phyloP scores from a whole-genome alignment of 805 yeast species.

The Candida arabinofermentans region DNA sequence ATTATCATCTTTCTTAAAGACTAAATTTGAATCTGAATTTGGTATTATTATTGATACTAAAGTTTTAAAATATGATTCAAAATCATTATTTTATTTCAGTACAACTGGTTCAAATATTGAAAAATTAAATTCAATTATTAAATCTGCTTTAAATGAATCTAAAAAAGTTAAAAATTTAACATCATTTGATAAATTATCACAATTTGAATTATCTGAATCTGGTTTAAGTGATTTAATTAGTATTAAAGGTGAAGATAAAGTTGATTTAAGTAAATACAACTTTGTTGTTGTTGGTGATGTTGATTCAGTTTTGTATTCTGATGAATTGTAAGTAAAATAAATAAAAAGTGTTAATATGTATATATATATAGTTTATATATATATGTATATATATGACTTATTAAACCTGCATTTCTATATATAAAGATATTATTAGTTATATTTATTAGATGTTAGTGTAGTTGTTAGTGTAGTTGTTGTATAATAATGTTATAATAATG shows the following conservation, averaged over 20 bases:
- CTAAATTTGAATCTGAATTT: slow-evolving; percentile 45
- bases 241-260: slow-evolving; percentile 33
- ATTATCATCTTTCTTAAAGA: slow-evolving; percentile 64
- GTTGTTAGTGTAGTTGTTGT: too few relatives aligned
- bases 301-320: slow-evolving; percentile 80
- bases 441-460: too few relatives aligned
- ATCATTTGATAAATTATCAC: slow-evolving; percentile 53
- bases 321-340: slow-evolving; percentile 62
- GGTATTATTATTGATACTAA: slow-evolving; percentile 48
- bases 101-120: slow-evolving; percentile 60
- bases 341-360: slow-evolving; percentile 1
- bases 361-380: background rate
- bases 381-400: too few relatives aligned
- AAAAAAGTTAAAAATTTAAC: slow-evolving; percentile 54
- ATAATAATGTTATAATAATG: too few relatives aligned
- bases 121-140: slow-evolving; percentile 31
- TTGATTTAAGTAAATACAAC: slow-evolving; percentile 55
- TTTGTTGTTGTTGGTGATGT: slow-evolving; percentile 81
- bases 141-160: slow-evolving; percentile 4
- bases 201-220: slow-evolving; percentile 39
- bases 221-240: slow-evolving; percentile 35
- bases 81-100: slow-evolving; percentile 73
- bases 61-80: slow-evolving; percentile 67
- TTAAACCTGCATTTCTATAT: too few relatives aligned
- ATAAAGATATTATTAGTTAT: too few relatives aligned